These are phyloP conservation scores for Pyronema omphalodes DNA, from an alignment of 495 filamentous ascomycete genomes.

Conservation along the genomic window DNA sequence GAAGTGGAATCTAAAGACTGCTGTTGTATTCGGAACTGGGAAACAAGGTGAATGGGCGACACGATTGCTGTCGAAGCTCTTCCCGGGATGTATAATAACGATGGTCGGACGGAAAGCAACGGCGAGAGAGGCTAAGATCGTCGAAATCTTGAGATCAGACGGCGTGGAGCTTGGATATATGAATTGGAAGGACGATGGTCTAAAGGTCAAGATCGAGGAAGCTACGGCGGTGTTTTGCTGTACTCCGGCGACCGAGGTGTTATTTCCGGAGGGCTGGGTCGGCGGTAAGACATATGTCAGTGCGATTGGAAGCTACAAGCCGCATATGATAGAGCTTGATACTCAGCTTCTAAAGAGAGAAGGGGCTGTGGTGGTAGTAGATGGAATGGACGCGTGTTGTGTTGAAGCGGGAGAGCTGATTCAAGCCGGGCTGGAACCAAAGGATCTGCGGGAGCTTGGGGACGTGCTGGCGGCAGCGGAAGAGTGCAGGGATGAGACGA, in stretches of 20 bases:
- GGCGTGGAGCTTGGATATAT: neutral
- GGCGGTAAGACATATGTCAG: conserved; percentile 10
- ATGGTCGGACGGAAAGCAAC: conserved; percentile 10
- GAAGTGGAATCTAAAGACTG: conserved; percentile 35
- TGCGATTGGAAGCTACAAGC: conserved; percentile 60
- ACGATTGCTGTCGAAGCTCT: conserved; percentile 36
- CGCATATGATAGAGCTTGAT: conserved; percentile 72
- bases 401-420: conserved; percentile 82
- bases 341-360: conserved; percentile 48
- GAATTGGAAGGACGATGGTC: conserved; percentile 3
- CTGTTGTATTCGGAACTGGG: conserved; percentile 78
- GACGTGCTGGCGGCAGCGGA: conserved; percentile 39
- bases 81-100: conserved; percentile 5
- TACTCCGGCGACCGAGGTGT: conserved; percentile 40
- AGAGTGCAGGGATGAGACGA: conserved; percentile 34
- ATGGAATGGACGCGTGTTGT: conserved; percentile 59
- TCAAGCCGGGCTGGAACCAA: conserved; percentile 47
- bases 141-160: neutral
- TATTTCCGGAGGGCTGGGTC: conserved; percentile 41
- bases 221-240: conserved; percentile 70
- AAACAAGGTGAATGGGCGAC: conserved; percentile 87
- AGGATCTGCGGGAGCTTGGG: conserved; percentile 67
- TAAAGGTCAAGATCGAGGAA: conserved; percentile 46
- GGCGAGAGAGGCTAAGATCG: neutral
- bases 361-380: conserved; percentile 66